These are phyloP conservation scores for Albatrellus ellisii DNA, from an alignment of 768 basidiomycete genomes.

Conservation along the genomic window DNA sequence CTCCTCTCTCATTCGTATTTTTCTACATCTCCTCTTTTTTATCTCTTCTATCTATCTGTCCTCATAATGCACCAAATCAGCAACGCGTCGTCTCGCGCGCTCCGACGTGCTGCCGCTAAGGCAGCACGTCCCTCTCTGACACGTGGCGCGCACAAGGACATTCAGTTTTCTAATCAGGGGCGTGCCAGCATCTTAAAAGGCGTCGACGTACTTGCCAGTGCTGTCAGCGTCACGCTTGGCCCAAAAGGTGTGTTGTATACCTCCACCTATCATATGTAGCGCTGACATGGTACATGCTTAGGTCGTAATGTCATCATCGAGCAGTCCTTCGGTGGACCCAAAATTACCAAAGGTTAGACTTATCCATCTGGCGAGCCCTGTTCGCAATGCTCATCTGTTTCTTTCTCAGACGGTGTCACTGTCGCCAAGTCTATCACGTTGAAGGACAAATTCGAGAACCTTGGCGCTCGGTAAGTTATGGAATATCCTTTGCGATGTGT, in stretches of 20 bases:
- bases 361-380: background rate
- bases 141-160: conserved; percentile 87
- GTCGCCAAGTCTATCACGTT: conserved; percentile 91
- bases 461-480: conserved; percentile 76
- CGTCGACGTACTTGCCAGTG: conserved; percentile 94
- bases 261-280: background rate
- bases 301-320: conserved; percentile 99
- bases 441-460: conserved; percentile 98
- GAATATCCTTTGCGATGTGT: background rate
- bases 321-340: conserved; percentile 78
- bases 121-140: conserved; percentile 37
- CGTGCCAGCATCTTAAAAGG: conserved; percentile 89
- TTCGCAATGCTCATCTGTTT: background rate
- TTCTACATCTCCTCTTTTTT: conserved; percentile 10
- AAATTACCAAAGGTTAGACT: conserved; percentile 85
- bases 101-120: conserved; percentile 54
- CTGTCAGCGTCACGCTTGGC: conserved; percentile 91
- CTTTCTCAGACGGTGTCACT: conserved; percentile 75
- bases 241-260: conserved; percentile 60
- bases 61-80: conserved; percentile 61
- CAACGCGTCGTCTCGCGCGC: conserved; percentile 45
- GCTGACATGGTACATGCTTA: conserved; percentile 20
- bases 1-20: conserved; percentile 7
- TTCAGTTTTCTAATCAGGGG: conserved; percentile 93
- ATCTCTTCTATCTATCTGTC: conserved; percentile 5